A percentile compares a stretch with the other conserved stretches of the same genome.
phyloP scores from a whole-genome alignment of 495 filamentous ascomycete genomes.

The Neurospora sp. region DNA sequence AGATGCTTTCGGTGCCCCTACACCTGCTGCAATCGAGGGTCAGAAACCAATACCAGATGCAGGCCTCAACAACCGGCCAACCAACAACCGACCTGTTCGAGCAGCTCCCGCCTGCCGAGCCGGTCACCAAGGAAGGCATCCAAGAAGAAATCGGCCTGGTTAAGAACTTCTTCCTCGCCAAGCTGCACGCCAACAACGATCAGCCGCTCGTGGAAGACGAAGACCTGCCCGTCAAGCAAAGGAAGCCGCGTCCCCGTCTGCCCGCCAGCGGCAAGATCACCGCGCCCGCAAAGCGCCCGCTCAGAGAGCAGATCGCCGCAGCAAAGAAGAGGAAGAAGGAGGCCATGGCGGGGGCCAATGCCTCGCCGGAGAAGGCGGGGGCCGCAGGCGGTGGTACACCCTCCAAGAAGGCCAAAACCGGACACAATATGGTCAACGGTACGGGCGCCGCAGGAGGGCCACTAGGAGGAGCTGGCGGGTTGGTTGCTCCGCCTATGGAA shows the following conservation, averaged over 20 bases:
- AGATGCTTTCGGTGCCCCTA: slow-evolving; percentile 79
- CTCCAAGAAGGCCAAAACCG: slow-evolving; percentile 29
- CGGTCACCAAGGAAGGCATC: slow-evolving; percentile 71
- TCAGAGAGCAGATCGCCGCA: slow-evolving; percentile 60
- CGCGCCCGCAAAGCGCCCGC: slow-evolving; percentile 71
- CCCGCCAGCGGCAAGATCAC: slow-evolving; percentile 94
- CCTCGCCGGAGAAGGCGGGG: slow-evolving; percentile 30
- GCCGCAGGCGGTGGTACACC: slow-evolving; percentile 8
- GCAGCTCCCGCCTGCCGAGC: slow-evolving; percentile 62
- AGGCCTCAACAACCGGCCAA: slow-evolving; percentile 48
- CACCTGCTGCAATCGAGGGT: slow-evolving; percentile 91
- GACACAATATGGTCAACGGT: background rate
- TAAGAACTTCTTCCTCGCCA: slow-evolving; percentile 79
- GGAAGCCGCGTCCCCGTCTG: slow-evolving; percentile 83
- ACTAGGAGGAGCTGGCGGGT: background rate
- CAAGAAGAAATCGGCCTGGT: slow-evolving; percentile 73
- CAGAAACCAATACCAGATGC: slow-evolving; percentile 66
- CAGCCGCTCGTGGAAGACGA: slow-evolving; percentile 87
- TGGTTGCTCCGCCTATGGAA: slow-evolving; percentile 31
- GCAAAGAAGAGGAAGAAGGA: slow-evolving; percentile 69
- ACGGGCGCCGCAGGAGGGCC: background rate
- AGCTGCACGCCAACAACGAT: slow-evolving; percentile 71
- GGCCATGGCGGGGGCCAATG: slow-evolving; percentile 29
- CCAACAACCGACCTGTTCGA: slow-evolving; percentile 50
- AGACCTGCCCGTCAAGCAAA: slow-evolving; percentile 83